Base-by-base conservation (phyloP, 2,329 filamentous ascomycete species). In the Phialocephala sp. region DNA sequence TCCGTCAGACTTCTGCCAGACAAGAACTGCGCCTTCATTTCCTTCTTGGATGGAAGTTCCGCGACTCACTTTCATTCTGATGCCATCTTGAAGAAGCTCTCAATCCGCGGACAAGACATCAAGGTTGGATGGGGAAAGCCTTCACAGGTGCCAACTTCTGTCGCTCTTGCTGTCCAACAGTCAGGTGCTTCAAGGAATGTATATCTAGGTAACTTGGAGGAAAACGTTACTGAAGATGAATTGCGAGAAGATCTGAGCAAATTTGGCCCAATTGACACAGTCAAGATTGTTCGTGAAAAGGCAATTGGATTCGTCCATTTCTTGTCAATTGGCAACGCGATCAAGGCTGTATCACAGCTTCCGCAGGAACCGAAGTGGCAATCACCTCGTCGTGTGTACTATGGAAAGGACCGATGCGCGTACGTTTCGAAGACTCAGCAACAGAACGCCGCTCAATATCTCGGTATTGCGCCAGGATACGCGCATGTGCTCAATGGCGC, bases 21-120 rank as follows among this genome's bases (percentile, higher is more conserved):
- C 81, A 99, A 98, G 92, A 99, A 98, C 85, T 99, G 95, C 77
- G 95, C 95, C 65, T 99, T 99, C 84, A 98, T 99, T 77, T 99
- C 95, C 8, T 99, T 99, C 83, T 85, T 99, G 71, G 95, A 99
- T 76, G 93, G 94, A 74, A 97, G 94, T 82, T 97, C 95, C 36
- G 95, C 95, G 64, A 98, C 94, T 24, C 95, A 99, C 79, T 99
- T 99, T 82, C 95, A 99, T 84, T 99, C 95, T 22, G 95, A 99
- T 84, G 95, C 95, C 72, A 99, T 99, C 81, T 87, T 99, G 86
- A 99, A 99, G 85, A 99, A 98, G 85, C 88, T 99, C 77, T 94
- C 94, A 74, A 97, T 99, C 83, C 94, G 97, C 81, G 94, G 94
- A 32, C 95, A 98, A 83, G 95, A 99, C 78, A 97, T 99, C 84